Base-by-base conservation (phyloP, 1,139 yeast species). In the Suhomyces guaymorum region DNA sequence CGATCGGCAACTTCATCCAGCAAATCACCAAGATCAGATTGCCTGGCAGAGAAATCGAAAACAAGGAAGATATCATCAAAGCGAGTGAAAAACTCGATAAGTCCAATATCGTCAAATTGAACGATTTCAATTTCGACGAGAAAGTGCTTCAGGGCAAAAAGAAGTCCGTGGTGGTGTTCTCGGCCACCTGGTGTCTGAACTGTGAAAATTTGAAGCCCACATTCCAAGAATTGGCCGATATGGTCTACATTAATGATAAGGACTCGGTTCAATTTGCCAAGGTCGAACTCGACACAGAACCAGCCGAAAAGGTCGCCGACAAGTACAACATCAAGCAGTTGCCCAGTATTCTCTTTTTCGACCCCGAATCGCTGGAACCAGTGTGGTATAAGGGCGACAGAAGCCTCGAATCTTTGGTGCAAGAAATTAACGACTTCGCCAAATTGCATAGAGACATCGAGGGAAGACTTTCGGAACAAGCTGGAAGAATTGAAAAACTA, bases 261-360 rank as follows among this genome's bases (percentile, higher is more conserved):
- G 59, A 57, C 5, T 36, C 35, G 4, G 42, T 72, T 11, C 70
- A 75, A 41, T 79, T 70, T 35, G 75, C 67, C 29, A 69, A 70
- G 16, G 72, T 74, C 30, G 67, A 73, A 35, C 61, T 78, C 20
- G 75, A 69, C 32, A 71, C 66, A 14, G 71, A 59, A 31, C 60
- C 67, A 15, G 66, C 72, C 4, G 70, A 68, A 15, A 63, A 63
- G 36, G 50, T 78, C 27, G 60, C 63, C 37, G 58, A 55, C 7
- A 65, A 61, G 42, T 81, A 66, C 52, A 65, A 61, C 1, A 57
- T 82, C 35, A 46, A 57, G 7, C 59, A 64, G 3, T 72, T 66
- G 52, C 92, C 90, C 10, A 70, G 82, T 2, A 57, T 82, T 16
- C 48, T 80, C 25, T 73, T 62, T 38, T 71, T 82, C 48, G 63